Base-by-base conservation (phyloP, 139 green algal genomes). In the Chlamydomonas applanata region DNA sequence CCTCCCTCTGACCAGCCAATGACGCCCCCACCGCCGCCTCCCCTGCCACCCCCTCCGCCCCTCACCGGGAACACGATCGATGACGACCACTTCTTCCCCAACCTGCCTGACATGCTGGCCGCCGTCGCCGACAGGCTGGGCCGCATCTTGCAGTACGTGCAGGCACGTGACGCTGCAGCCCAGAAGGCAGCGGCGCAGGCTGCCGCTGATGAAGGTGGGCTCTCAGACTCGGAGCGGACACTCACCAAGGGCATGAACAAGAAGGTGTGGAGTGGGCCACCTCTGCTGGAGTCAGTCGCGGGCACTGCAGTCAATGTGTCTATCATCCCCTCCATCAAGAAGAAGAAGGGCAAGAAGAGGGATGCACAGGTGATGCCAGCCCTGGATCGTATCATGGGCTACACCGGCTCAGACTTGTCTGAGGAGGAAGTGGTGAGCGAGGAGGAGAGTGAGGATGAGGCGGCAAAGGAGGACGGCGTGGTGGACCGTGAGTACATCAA, bases 301-400 rank as follows among this genome's bases (percentile, higher is more conserved):
- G 44, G 72, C 25, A 66, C 13, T 27, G 34, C 17, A 32, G 46
- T 64, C 24, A 65, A 72, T 44, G 20, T 56, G 14, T n/a, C 20
- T 5, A 35, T 68, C 3, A 52, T 77, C 11, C 69, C 76, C 22
- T 81, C 40, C 69, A 83, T 89, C 66, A 90, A 89, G 86, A 77
- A 82, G 20, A 89, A 88, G 76, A 88, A 91, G 81, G 85, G 87
- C 73, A 92, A 91, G 68, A 90, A 92, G 82, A 88, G 86, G 86
- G 76, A 82, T 30, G 54, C 77, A 54, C 62, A 76, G 72, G 54
- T 79, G 29, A 49, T 74, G 49, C 86, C 86, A 36, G 85, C 86
- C 59, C 76, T 92, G 17, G 79, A 81, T 13, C 85, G 87, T 74
- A 90, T 93, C 69, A 75, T 93, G 64, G 88, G 88, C 36, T 93